A percentile compares a stretch with the other conserved stretches of the same genome.
Evolutionary conservation across 768 basidiomycete species (phyloP).

Genomic region (button mushroom (Agaricus bisporus)): DNA sequence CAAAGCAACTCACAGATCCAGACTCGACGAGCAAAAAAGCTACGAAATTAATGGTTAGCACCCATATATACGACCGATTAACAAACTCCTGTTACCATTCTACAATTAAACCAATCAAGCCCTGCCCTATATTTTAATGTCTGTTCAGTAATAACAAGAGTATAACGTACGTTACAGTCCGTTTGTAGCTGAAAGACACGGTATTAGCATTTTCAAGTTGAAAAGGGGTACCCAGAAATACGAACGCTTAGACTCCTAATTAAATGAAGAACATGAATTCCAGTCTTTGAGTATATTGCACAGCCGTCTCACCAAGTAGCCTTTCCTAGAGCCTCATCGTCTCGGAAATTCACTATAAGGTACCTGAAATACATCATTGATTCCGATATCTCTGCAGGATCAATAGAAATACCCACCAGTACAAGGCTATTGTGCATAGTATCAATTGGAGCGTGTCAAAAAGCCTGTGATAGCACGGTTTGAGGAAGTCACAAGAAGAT

Average conservation of each 20-base stretch:
- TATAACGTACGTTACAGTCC: conserved; percentile 37
- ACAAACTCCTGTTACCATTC: conserved; percentile 29
- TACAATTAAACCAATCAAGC: conserved; percentile 43
- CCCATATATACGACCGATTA: neutral
- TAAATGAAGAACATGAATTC: neutral
- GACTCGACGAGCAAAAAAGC: conserved; percentile 48
- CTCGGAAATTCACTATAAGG: conserved; percentile 38
- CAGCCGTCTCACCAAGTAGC: conserved; percentile 32
- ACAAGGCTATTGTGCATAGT: conserved; percentile 39
- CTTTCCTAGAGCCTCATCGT: conserved; percentile 27
- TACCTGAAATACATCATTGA: conserved; percentile 26
- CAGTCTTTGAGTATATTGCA: neutral
- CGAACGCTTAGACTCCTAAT: conserved; percentile 41
- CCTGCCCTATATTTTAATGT: conserved; percentile 19
- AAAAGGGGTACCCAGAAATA: neutral
- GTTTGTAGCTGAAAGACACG: conserved; percentile 36
- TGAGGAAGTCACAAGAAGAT: neutral
- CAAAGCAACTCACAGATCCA: conserved; percentile 34
- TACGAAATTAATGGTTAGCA: conserved; percentile 14
- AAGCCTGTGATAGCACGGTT: conserved; percentile 24
- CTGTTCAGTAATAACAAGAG: neutral
- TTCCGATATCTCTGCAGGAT: neutral
- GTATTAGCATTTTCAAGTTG: neutral
- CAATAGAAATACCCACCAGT: conserved; percentile 29
- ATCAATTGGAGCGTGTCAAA: conserved; percentile 39